Conservation (phyloP, 1,284 basidiomycete genomes). For the Bondarzewia mesenterica region DNA sequence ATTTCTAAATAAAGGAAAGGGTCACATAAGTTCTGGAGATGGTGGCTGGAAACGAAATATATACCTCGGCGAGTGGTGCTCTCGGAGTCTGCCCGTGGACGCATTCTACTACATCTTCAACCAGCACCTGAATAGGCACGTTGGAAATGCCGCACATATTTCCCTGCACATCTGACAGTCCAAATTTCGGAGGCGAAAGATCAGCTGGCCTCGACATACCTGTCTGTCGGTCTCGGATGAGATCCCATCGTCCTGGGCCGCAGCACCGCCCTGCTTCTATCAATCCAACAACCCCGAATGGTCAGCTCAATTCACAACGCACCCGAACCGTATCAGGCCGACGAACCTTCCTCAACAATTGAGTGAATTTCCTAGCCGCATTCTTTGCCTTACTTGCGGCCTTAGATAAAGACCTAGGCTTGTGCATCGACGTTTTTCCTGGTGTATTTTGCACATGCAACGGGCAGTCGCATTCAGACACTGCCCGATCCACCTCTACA, state of each 20-base stretch:
- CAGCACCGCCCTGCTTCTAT: too few species aligned
- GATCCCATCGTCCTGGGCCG: neutral
- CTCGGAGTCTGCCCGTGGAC: neutral
- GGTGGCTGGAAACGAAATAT: too few species aligned
- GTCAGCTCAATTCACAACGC: neutral
- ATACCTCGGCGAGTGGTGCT: neutral
- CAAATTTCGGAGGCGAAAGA: neutral
- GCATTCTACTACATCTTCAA: neutral
- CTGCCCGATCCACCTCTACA: too few species aligned
- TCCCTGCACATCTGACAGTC: neutral
- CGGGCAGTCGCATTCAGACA: too few species aligned
- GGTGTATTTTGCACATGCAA: too few species aligned
- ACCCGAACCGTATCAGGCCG: neutral
- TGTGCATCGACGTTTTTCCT: neutral
- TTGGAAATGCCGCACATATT: neutral
- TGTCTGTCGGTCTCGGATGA: neutral
- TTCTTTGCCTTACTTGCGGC: neutral
- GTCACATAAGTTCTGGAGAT: too few species aligned
- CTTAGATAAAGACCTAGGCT: neutral
- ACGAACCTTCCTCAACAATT: neutral
- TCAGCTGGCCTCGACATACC: neutral
- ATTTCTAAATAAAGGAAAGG: neutral
- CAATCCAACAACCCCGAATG: too few species aligned
- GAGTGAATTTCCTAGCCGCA: neutral
- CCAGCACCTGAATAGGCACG: neutral